Base-by-base conservation (phyloP, 495 filamentous ascomycete species). In the Haplographium delicatum region DNA sequence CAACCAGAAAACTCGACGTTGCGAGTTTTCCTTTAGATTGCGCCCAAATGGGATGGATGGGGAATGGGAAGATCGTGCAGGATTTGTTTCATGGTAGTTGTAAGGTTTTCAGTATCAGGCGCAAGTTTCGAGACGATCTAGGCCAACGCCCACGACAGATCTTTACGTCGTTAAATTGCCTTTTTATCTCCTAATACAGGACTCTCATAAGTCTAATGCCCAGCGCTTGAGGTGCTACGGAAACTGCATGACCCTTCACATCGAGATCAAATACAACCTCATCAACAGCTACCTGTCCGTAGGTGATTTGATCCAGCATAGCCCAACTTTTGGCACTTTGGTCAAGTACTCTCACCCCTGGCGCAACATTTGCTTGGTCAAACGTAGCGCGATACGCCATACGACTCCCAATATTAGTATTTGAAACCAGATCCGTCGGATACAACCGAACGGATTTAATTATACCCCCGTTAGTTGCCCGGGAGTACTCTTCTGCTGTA, bases 231-330 rank as follows among this genome's bases (percentile, higher is more conserved):
- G 62, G 61, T 6, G 59, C 62, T 2, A 72, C 44, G 20, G 55
- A 52, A 16, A 61, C 35, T 0, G 58, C 71, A 38, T 50, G 11
- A 2, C 66, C 65, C 26, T 54, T 33, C 4, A 58, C 39, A 54
- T 66, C 55, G 44, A 73, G 5, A 4, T 64, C 45, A 43, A 74
- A 65, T 6, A 69, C 60, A 57, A 72, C 70, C 13, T 74, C 68
- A 57, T 72, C 68, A 2, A 70, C n/a, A 1, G 62, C 64, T 15
- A 68, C 43, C 39, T 52, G 55, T 1, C 66, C 67, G 50, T 70
- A 73, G 5, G 62, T 47, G 4, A 51, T 23, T 0, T 47, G 46
- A 48, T 71, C 71, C 8, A 65, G 52, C 4, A 45, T 23, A 8
- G 48, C 43, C 67, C 65, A 70, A 2, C 58, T 30, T 24, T 4